Percentiles rank a stretch among this genome's conserved stretches.
Evolutionary conservation across 2,329 filamentous ascomycete genomes (phyloP).

Genomic region (Botrytis tulipae): DNA sequence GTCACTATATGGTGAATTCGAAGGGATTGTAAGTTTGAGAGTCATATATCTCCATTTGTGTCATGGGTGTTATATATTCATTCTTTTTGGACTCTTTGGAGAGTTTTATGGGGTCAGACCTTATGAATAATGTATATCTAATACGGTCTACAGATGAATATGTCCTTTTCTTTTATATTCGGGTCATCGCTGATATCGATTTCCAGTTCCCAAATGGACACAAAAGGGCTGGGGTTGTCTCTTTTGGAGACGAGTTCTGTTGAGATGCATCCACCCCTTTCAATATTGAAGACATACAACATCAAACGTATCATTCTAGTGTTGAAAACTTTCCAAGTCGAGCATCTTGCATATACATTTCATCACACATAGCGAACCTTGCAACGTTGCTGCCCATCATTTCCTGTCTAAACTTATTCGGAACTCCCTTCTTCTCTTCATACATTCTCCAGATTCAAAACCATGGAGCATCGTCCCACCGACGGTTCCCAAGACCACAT

Average conservation of each 20-base stretch:
- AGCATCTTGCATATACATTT: not conserved
- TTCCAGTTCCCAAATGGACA: not conserved
- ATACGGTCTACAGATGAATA: not conserved
- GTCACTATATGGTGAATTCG: not conserved
- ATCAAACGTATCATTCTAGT: not conserved
- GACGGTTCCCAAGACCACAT: not conserved
- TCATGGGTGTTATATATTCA: accelerated
- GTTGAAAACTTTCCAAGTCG: not conserved
- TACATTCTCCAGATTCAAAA: not conserved
- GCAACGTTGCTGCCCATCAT: not conserved
- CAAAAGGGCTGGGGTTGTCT: not conserved
- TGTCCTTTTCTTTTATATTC: not conserved
- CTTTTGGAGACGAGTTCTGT: not conserved
- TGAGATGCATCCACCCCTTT: not conserved
- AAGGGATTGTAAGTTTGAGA: not conserved
- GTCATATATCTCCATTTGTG: not conserved
- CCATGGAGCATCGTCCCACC: not conserved
- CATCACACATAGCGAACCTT: not conserved
- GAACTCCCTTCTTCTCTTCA: not conserved
- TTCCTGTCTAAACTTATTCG: not conserved
- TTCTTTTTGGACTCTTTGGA: accelerated
- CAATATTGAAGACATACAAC: accelerated
- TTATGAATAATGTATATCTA: not conserved
- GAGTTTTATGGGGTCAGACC: not conserved
- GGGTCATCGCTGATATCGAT: accelerated